Base-by-base conservation (phyloP, 2,329 filamentous ascomycete genomes). In the Fusarium tupiense region DNA sequence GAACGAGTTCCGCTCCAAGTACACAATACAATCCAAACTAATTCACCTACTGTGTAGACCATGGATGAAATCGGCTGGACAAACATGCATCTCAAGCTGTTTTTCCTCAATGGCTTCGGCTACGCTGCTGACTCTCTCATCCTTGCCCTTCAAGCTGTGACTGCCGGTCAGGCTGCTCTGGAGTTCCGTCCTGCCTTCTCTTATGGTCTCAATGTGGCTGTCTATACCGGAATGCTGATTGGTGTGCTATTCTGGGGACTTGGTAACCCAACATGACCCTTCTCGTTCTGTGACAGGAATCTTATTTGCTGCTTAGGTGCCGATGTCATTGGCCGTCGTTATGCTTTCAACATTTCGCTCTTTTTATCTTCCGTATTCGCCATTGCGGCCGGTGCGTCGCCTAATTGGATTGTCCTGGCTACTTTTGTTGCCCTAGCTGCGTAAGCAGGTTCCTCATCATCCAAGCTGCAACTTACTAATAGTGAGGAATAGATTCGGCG, bases 61-160 rank as follows among this genome's bases (percentile, higher is more conserved):
- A 58, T 58, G 56, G 56, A 58, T 58, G 40, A 58, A 11, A 60
- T 60, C 3, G 43, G 57, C 3, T 60, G 43, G 57, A 60, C 41
- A 20, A 59, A 59, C 24, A 12, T 59, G 19, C 41, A 59, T 10
- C 44, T 61, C 9, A 61, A 61, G 26, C 22, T 61, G 4, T 53
- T 61, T 26, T 61, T 53, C 13, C 58, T 53, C 5, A 58, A 58
- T 17, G 56, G 56, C 5, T 58, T 58, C 19, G 56, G 56, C 11
- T 58, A 58, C 5, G 56, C 56, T 16, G 56, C 56, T 37, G 56
- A 58, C 13, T 58, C 56, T 22, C 40, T 58, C 7, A 58, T 58
- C 5, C 56, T 47, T 26, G 56, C 56, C 2, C 56, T 58, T 12
- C 56, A 58, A 10, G 56, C 56, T 47, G 56, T 58, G 20, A 58